Base-by-base conservation (phyloP, 257 asterid genomes). In the Lavandula angustifolia region DNA sequence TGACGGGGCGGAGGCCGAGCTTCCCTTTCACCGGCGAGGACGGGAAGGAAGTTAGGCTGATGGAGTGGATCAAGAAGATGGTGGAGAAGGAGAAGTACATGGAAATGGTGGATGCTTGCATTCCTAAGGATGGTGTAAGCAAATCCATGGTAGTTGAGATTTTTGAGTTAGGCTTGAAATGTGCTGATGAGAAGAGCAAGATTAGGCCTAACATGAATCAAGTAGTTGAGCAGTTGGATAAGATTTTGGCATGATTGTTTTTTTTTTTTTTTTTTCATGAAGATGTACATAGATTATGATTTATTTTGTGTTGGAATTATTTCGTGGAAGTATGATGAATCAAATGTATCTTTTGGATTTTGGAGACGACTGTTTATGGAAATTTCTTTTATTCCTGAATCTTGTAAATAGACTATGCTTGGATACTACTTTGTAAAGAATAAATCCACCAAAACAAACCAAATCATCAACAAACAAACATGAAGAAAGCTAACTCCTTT, bases 1-100 rank as follows among this genome's bases (percentile, higher is more conserved):
- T 84, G 6, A 81, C 89, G 0, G 96, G 95, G 5, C 74, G 81
- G 40, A 61, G 98, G 38, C 95, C 98, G 14, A 79, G 85, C 76
- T 80, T 85, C 5, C 96, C 96, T 0, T 84, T 88, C 10, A 3
- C 48, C 0, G 89, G 91, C 0, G 96, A 79, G 62, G 85, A 83
- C 8, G 90, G 95, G 16, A 78, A 13, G 73, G 95, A 88, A n/a
- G 80, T 82, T 13, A 77, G 95, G 81, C 61, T 91, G 14, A 75
- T 85, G 34, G 85, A 76, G 22, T 91, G 95, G 96, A 66, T 86
- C 9, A 38, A 41, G 3, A 52, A 34, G 12, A 85, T 85, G 98
- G 79, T 60, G 8, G 71, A 18, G 22, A 27, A 72, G 55, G 66
- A 67, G 0, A 59, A 79, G 68, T 78, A 74, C 11, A 27, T 78